Conservation (phyloP, 495 filamentous ascomycete genomes). For the Lasiosphaeria ovina region DNA sequence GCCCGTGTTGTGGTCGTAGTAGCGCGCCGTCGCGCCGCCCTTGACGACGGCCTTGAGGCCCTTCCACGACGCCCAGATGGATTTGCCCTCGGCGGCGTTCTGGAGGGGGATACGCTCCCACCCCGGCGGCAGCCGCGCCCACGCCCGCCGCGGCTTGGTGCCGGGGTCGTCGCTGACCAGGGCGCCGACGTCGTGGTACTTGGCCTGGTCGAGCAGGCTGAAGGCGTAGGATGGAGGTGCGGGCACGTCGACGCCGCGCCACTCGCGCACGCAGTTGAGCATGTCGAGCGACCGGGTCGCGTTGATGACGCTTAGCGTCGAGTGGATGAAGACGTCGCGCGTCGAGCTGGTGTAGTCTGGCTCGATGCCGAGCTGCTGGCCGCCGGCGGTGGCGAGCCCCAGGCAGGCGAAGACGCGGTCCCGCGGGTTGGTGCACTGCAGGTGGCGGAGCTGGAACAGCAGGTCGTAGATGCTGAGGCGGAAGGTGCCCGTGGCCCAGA, state of each 20-base stretch:
- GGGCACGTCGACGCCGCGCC: background rate
- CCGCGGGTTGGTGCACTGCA: background rate
- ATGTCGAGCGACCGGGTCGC: constrained; percentile 4
- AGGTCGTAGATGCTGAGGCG: background rate
- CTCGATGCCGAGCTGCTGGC: background rate
- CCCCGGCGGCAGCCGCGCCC: constrained; percentile 5
- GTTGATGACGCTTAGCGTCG: background rate
- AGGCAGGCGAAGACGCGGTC: constrained; percentile 3
- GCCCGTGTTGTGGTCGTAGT: constrained; percentile 7
- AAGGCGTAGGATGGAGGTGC: background rate
- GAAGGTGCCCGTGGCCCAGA: background rate
- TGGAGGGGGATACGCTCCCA: constrained; percentile 8
- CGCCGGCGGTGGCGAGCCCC: background rate
- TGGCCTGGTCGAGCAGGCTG: constrained; percentile 9
- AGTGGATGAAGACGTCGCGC: background rate
- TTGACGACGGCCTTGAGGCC: background rate
- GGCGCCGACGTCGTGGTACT: constrained; percentile 9
- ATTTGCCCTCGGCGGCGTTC: background rate
- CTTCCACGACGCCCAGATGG: background rate
- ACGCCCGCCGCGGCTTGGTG: background rate
- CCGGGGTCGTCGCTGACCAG: background rate
- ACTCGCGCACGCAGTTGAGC: constrained; percentile 6
- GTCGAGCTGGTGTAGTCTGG: constrained; percentile 7
- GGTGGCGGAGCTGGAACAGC: background rate
- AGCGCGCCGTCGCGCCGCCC: background rate